Conservation (phyloP, 768 basidiomycete genomes). For the Russula lepida region DNA sequence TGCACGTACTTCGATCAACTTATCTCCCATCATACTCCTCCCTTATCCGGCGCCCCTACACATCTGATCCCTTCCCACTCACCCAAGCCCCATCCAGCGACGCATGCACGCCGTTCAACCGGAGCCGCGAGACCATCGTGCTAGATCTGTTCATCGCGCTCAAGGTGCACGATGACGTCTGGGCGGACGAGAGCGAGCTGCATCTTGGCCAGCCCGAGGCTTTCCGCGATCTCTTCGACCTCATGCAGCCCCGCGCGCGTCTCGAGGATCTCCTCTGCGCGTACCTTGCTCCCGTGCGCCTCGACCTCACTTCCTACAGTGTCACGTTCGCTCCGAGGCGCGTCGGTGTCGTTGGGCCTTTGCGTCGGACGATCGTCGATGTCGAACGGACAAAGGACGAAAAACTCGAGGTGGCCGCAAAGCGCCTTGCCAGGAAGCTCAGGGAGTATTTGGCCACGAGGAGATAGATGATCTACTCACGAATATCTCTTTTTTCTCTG, state of each 20-base stretch:
- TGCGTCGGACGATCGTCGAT: conserved; percentile 18
- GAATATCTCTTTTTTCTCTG: background rate
- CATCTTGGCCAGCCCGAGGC: conserved; percentile 69
- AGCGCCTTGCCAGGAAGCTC: conserved; percentile 17
- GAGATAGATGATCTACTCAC: background rate
- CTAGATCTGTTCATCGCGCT: conserved; percentile 76
- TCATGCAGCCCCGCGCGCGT: conserved; percentile 62
- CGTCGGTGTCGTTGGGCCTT: conserved; percentile 11
- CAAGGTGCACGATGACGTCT: conserved; percentile 73
- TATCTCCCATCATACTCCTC: conserved; percentile 60
- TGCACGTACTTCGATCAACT: conserved; percentile 72
- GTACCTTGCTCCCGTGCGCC: conserved; percentile 35
- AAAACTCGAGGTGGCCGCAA: conserved; percentile 22
- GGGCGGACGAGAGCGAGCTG: conserved; percentile 62
- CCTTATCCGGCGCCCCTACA: conserved; percentile 58
- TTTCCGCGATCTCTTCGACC: conserved; percentile 73
- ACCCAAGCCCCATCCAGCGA: conserved; percentile 12
- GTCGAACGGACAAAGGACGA: conserved; percentile 21
- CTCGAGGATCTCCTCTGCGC: conserved; percentile 63
- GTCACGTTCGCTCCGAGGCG: conserved; percentile 9
- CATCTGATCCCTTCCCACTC: conserved; percentile 65
- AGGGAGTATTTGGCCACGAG: conserved; percentile 2
- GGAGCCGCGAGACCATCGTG: conserved; percentile 66
- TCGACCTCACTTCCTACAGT: conserved; percentile 20
- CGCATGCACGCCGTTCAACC: conserved; percentile 29